Evolutionary conservation across 83 land plant genomes (phyloP).

Genomic region (Diphasiastrum complanatum): DNA sequence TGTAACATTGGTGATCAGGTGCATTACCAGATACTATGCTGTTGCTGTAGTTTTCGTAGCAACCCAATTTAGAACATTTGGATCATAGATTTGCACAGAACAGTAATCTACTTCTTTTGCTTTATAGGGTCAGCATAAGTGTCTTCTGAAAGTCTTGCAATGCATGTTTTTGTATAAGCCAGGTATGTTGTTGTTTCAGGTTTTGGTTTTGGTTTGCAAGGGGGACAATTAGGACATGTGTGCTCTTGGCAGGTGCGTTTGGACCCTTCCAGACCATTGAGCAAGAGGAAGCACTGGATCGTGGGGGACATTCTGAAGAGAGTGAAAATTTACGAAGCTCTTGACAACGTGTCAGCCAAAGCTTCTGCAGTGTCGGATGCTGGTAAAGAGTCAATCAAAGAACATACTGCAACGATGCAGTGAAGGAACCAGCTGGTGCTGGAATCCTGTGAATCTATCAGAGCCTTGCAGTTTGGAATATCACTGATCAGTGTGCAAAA

Average conservation of each 20-base stretch:
- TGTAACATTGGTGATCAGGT: constrained; percentile 95
- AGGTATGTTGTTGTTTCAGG: not conserved
- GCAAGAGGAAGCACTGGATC: constrained; percentile 79
- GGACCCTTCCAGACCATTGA: constrained; percentile 72
- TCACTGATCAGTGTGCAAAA: no score
- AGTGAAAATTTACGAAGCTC: constrained; percentile 57
- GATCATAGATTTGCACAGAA: not conserved
- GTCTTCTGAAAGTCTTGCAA: no score
- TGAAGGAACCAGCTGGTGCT: no score
- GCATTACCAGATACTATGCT: not conserved
- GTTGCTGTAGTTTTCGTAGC: not conserved
- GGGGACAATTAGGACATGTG: not conserved
- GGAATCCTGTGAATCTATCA: no score
- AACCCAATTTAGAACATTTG: not conserved
- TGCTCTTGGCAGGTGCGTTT: constrained; percentile 48
- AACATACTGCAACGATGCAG: no score
- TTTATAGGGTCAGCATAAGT: no score
- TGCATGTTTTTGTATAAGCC: not conserved
- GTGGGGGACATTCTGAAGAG: constrained; percentile 74
- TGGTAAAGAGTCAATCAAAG: no score
- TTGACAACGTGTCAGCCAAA: no score
- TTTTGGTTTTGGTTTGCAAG: not conserved
- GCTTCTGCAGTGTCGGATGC: no score
- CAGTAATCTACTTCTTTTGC: no score
- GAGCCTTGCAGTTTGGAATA: no score